Evolutionary conservation across 1,139 yeast genomes (phyloP).

Genomic region (Kodamaea fungicola): DNA sequence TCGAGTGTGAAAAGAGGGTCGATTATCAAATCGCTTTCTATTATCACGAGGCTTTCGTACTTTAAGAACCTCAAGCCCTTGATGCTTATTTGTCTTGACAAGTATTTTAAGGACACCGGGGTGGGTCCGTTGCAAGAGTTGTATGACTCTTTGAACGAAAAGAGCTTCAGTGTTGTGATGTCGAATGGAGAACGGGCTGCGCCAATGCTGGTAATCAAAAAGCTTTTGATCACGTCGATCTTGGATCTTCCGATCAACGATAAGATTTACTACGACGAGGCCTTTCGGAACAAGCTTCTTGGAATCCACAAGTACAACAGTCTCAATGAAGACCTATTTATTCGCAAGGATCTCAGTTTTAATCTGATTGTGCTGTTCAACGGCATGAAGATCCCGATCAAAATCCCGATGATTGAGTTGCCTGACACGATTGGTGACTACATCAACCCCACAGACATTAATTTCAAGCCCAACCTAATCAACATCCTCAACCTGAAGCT

Average conservation of each 20-base stretch:
- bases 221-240: constrained; percentile 42
- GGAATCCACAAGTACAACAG: constrained; percentile 33
- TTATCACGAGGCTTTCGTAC: constrained; percentile 48
- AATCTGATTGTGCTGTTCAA: constrained; percentile 37
- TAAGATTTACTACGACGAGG: constrained; percentile 40
- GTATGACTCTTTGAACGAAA: constrained; percentile 35
- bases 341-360: constrained; percentile 44
- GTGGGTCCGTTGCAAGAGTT: constrained; percentile 21
- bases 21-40: constrained; percentile 51
- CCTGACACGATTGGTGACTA: constrained; percentile 46
- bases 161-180: constrained; percentile 25
- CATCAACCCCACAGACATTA: constrained; percentile 45
- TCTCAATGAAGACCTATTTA: constrained; percentile 31
- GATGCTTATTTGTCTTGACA: constrained; percentile 51
- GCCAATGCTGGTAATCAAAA: constrained; percentile 31
- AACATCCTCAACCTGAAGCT: constrained; percentile 35
- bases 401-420: constrained; percentile 38
- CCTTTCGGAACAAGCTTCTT: constrained; percentile 34
- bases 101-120: constrained; percentile 31
- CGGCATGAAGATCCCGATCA: constrained; percentile 43
- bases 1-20: constrained; percentile 51
- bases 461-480: constrained; percentile 41
- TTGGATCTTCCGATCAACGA: constrained; percentile 47
- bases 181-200: constrained; percentile 20
- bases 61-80: constrained; percentile 61